Percentiles rank a stretch among this genome's conserved stretches.
These are phyloP conservation scores for Sphagnum contortum DNA, from an alignment of 225 moss, liverwort and hornwort genomes.

Conservation along the genomic window DNA sequence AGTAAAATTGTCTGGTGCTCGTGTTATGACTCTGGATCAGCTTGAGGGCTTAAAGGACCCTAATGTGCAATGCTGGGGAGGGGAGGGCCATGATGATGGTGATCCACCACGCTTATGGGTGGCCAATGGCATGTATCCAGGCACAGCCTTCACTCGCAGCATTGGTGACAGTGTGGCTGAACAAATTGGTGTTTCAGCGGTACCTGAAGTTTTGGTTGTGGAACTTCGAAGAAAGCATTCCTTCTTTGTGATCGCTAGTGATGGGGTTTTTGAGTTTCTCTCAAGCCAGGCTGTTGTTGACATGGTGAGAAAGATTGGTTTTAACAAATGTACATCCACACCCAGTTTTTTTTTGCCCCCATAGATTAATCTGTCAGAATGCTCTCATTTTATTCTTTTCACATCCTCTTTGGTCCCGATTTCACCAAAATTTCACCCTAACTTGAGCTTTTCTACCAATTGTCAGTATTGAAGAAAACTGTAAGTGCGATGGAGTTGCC, in stretches of 20 bases:
- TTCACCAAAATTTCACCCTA: neutral
- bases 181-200: slow-evolving; percentile 85
- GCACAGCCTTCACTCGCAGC: slow-evolving; percentile 90
- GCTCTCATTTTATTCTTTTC: neutral
- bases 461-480: too few relatives aligned
- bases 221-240: slow-evolving; percentile 83
- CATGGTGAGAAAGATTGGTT: slow-evolving; percentile 34
- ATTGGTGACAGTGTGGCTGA: slow-evolving; percentile 92
- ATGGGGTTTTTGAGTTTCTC: slow-evolving; percentile 96
- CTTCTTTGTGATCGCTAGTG: slow-evolving; percentile 92
- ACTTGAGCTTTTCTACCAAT: too few relatives aligned
- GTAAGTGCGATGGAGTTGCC: neutral
- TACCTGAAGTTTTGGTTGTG: slow-evolving; percentile 89
- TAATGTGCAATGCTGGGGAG: slow-evolving; percentile 77
- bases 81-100: slow-evolving; percentile 90
- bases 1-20: slow-evolving; percentile 68
- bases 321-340: too few relatives aligned
- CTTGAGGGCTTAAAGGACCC: slow-evolving; percentile 85
- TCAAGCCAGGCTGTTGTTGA: slow-evolving; percentile 93
- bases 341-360: too few relatives aligned
- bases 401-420: neutral
- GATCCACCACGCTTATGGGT: slow-evolving; percentile 98
- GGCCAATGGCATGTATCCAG: slow-evolving; percentile 85
- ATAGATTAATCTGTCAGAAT: too few relatives aligned
- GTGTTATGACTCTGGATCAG: slow-evolving; percentile 92